Evolutionary conservation across 768 basidiomycete species (phyloP), one percentile per base, ranked within the genome.

Genomic region (Trametes gibbosa): DNA sequence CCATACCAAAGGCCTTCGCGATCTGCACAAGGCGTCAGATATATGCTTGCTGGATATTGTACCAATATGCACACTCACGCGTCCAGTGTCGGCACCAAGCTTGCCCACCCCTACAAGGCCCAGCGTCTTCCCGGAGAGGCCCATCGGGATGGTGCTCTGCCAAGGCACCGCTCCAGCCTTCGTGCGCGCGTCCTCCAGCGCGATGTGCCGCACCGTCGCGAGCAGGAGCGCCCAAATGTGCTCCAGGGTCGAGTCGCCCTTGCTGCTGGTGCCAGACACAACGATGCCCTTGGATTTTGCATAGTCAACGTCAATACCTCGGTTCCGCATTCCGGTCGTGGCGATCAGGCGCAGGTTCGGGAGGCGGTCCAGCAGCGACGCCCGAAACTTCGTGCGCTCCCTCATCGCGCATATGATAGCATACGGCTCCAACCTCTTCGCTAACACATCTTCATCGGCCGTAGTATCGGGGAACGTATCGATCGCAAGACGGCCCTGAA

Each of bases 171-270:
- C 79, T 41, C 77, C 75, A 0, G 65, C 61, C 63, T 77, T 81
- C 16, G 82, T 68, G 63, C 78, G 79, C 4, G 67, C 69, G 59
- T 86, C 77, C 64, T 87, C 86, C 4, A 71, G 61, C 7, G 69
- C 71, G 37, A 87, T 70, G 59, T 81, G 74, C 50, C 84, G 73
- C 41, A 78, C 77, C 1, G 81, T 79, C 10, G 79, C 77, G n/a
- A 89, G 73, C 52, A 79, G 71, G 24, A 82, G 72, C 2, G 85
- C 82, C 86, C 86, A 87, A 42, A 86, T 85, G 61, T 85, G 84
- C 64, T 84, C 85, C 54, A 82, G 63, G 1, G 86, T 87, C 2
- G 82, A 75, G 41, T 79, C 75, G 25, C 80, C 77, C 12, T 69
- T 68, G 1, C 68, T 58, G 0, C 67, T 69, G 0, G 84, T 84